A percentile compares a stretch with the other conserved stretches of the same genome.
Evolutionary conservation across 179 eudicot species (phyloP).

Genomic region (Drosera spatulata): DNA sequence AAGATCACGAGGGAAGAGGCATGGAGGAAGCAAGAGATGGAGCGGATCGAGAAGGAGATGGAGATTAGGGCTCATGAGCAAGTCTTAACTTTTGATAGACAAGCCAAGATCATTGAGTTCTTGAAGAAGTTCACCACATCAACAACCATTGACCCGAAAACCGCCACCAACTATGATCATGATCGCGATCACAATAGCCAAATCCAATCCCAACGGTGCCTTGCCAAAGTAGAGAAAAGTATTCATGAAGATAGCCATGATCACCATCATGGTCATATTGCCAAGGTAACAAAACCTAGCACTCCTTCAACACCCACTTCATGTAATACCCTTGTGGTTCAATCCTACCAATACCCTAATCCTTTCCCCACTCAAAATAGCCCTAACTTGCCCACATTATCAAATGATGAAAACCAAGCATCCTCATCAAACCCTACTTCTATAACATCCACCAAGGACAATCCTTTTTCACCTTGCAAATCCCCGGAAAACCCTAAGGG

Average conservation of each 20-base stretch:
- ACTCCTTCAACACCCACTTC: slow-evolving; percentile 9
- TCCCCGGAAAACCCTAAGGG: background rate
- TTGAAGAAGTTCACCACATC: slow-evolving; percentile 44
- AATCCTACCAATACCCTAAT: slow-evolving; percentile 22
- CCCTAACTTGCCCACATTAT: slow-evolving; percentile 18
- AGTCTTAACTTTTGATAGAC: slow-evolving; percentile 47
- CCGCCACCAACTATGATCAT: background rate
- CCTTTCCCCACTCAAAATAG: slow-evolving; percentile 10
- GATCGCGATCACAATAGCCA: slow-evolving; percentile 4
- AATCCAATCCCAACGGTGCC: background rate
- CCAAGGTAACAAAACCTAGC: too few species aligned
- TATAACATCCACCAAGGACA: slow-evolving; percentile 1
- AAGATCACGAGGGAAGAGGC: slow-evolving; percentile 58
- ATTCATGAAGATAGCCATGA: background rate
- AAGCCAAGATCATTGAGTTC: slow-evolving; percentile 47
- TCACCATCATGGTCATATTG: too few species aligned
- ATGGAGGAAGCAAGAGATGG: slow-evolving; percentile 66
- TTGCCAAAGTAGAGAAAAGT: slow-evolving; percentile 12
- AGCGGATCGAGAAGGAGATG: slow-evolving; percentile 41
- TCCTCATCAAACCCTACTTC: slow-evolving; percentile 17
- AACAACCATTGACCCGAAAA: background rate
- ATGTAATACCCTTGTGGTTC: background rate
- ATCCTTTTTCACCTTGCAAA: background rate
- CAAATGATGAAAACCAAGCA: slow-evolving; percentile 1
- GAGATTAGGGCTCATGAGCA: slow-evolving; percentile 53